phyloP scores from a whole-genome alignment of 306 rosid species.

The Neltuma alba region DNA sequence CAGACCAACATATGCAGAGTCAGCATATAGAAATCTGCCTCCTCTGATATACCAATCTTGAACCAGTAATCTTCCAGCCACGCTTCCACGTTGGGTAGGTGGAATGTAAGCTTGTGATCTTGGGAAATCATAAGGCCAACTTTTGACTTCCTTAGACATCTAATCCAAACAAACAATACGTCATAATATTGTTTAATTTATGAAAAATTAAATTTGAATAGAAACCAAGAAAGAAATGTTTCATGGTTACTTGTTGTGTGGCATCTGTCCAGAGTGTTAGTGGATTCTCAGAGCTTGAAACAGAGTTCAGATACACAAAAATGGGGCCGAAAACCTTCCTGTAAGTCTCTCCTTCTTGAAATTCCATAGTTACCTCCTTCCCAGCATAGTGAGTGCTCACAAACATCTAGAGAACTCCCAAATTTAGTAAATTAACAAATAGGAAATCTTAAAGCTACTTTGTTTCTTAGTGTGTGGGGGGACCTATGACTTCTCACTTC shows the following conservation, averaged over 20 bases:
- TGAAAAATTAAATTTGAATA: background rate
- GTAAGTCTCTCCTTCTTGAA: constrained; percentile 66
- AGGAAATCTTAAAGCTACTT: background rate
- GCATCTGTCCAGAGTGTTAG: constrained; percentile 74
- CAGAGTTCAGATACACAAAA: constrained; percentile 62
- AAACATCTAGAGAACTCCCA: constrained; percentile 57
- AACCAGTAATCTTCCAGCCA: constrained; percentile 60
- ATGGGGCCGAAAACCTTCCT: constrained; percentile 86
- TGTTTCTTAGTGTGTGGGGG: no score
- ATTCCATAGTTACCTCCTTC: constrained; percentile 55
- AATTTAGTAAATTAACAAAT: background rate
- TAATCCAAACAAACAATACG: constrained; percentile 11
- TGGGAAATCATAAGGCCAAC: constrained; percentile 80
- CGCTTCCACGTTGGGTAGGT: constrained; percentile 59
- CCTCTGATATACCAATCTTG: constrained; percentile 57
- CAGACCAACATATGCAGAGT: constrained; percentile 66
- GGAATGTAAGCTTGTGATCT: constrained; percentile 51
- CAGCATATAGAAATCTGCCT: constrained; percentile 37
- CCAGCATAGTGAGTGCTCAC: constrained; percentile 88
- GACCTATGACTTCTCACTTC: no score
- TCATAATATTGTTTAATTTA: background rate
- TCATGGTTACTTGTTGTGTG: constrained; percentile 47
- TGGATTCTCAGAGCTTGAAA: constrained; percentile 22
- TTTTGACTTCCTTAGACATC: constrained; percentile 55
- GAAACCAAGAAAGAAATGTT: background rate